Percentiles rank a stretch among this genome's conserved stretches.
Evolutionary conservation across 208 protist genomes (phyloP).

Genomic region (Trypanosoma lewisi): DNA sequence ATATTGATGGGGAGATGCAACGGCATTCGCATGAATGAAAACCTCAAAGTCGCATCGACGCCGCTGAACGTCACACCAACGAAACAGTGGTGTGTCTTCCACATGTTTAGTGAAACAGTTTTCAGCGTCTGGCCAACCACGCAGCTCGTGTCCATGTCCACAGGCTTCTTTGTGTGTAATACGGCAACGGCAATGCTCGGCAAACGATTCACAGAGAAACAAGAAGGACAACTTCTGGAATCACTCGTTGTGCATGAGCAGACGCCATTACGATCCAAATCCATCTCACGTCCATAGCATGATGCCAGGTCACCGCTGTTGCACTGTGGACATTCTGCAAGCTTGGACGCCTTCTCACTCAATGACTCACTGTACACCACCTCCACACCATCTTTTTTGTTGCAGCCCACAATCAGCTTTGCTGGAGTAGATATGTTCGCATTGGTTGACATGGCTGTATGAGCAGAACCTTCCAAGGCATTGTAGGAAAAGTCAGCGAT

Average conservation of each 20-base stretch:
- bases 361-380: background rate
- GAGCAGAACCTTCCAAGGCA: background rate
- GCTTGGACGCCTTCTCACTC: background rate
- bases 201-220: background rate
- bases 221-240: too few relatives aligned
- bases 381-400: background rate
- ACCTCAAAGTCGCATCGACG: background rate
- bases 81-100: conserved; percentile 17
- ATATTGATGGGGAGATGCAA: conserved; percentile 9
- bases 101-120: conserved; percentile 8
- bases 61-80: conserved; percentile 17
- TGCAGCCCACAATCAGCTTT: background rate
- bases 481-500: background rate
- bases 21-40: conserved; percentile 6
- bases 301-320: background rate
- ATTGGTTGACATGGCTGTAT: background rate
- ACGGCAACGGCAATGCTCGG: background rate
- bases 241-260: too few relatives aligned
- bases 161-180: background rate
- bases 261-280: too few relatives aligned
- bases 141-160: background rate
- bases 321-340: background rate
- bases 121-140: background rate
- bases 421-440: background rate
- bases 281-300: background rate